These are phyloP conservation scores for Ustilago xerochloae DNA, from an alignment of 1,284 basidiomycete genomes.

Conservation along the genomic window DNA sequence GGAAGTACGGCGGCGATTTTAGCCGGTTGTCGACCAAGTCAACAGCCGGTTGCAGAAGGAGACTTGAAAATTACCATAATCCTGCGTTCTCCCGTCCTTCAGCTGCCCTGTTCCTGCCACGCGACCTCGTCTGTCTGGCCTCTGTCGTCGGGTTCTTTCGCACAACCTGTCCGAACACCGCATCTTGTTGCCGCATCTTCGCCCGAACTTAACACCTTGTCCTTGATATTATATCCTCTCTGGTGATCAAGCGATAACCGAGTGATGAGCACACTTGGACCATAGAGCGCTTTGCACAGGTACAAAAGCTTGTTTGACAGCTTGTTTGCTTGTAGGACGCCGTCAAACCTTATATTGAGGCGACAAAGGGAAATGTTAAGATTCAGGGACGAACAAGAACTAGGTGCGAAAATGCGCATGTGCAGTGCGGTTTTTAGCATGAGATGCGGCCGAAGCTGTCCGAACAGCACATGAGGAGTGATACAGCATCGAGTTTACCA, in stretches of 20 bases:
- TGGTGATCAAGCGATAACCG: too few species aligned
- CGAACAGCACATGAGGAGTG: constrained; percentile 18
- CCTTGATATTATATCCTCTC: neutral
- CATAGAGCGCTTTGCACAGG: too few species aligned
- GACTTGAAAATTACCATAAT: neutral
- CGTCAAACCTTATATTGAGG: too few species aligned
- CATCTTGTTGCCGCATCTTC: constrained; percentile 15
- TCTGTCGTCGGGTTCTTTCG: constrained; percentile 28
- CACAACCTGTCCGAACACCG: constrained; percentile 29
- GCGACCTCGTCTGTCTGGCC: neutral
- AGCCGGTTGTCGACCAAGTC: constrained; percentile 3
- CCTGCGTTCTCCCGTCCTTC: neutral
- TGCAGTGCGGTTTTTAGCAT: constrained; percentile 15
- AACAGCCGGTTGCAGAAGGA: constrained; percentile 2
- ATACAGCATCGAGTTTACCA: too few species aligned
- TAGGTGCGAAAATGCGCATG: neutral
- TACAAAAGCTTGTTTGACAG: too few species aligned
- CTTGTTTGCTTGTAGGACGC: too few species aligned
- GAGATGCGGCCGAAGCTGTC: constrained; percentile 23
- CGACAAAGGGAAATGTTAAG: too few species aligned
- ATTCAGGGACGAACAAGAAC: neutral
- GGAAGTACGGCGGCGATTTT: constrained; percentile 1
- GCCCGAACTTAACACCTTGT: neutral
- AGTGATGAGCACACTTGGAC: too few species aligned
- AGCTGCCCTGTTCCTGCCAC: neutral